Evolutionary conservation across 2,329 filamentous ascomycete species (phyloP).

Genomic region (Byssochlamys sp.): DNA sequence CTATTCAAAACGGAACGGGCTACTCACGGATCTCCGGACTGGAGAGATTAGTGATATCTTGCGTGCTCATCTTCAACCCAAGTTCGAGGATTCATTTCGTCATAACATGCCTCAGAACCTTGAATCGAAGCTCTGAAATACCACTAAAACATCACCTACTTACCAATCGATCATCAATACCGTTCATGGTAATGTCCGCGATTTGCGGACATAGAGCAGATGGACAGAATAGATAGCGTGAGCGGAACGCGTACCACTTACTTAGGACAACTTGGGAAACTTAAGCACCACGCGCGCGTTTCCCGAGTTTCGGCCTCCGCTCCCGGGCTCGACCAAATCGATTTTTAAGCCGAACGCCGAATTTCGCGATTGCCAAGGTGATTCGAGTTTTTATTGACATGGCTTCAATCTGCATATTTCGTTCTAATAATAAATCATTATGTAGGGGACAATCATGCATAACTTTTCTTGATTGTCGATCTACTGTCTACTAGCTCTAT

Average conservation of each 20-base stretch:
- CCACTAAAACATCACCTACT: not conserved
- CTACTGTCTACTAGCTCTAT: no score
- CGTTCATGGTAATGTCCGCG: not conserved
- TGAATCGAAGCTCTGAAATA: not conserved
- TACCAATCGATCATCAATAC: not conserved
- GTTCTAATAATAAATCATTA: no score
- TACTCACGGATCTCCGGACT: constrained; percentile 22
- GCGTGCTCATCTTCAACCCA: constrained; percentile 2
- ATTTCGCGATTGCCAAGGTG: not conserved
- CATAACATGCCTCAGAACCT: not conserved
- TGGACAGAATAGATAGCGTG: not conserved
- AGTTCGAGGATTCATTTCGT: not conserved
- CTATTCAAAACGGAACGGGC: not conserved
- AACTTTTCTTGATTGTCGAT: no score
- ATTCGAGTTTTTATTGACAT: no score
- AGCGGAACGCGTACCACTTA: not conserved
- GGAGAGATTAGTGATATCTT: constrained; percentile 23
- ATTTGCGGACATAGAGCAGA: not conserved
- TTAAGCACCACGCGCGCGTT: not conserved
- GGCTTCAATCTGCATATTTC: no score
- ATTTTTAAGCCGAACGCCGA: not conserved
- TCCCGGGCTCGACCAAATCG: not conserved
- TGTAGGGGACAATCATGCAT: no score
- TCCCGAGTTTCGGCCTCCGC: not conserved
- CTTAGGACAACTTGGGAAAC: not conserved